Base-by-base conservation (phyloP, 495 filamentous ascomycete genomes). In the Penicillium canescens region DNA sequence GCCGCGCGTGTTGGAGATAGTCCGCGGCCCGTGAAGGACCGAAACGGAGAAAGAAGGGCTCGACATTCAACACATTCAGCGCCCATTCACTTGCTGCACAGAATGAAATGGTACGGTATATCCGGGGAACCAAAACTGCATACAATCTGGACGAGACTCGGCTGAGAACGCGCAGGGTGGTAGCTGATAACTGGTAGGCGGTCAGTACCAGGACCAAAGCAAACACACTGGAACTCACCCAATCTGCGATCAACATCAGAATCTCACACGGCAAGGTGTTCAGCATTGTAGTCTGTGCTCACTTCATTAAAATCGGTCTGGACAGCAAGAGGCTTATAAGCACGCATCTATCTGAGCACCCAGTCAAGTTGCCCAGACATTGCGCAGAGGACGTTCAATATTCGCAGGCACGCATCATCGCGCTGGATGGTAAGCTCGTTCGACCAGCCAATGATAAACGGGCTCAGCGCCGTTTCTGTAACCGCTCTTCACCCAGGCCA, bases 41-140 rank as follows among this genome's bases (percentile, higher is more conserved):
- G 37, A 52, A 44, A 6, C 21, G 10, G 24, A 1, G 14, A 24
- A 60, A 50, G 46, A 52, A 60, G 6, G 41, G 11, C 12, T 55
- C 52, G 23, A 55, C 21, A 28, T 60, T 28, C 12, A 52, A 13
- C 1, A 52, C 42, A 47, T 55, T 60, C 13, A 60, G 39, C 12
- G 41, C 41, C 41, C 41, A 43, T 3, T 43, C 41, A 43, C 41
- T 43, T 12, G 23, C 23, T 23, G 57, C 47, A 33, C 34, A 35
- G 18, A 60, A 52, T 6, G 33, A 33, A 16, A 55, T 11, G 0
- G 21, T 43, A 26, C 43, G 52, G 38, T 59, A 59, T 3, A 36
- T 5, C 0, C 35, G 24, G 4, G 52, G 52, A 12, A 36, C 37
- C 13, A 55, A 34, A 24, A 40, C 20, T 5, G 40, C 6, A 42